A percentile compares a stretch with the other conserved stretches of the same genome.
phyloP scores from a whole-genome alignment of 2,329 filamentous ascomycete genomes.

The Penicillium capsulatum region DNA sequence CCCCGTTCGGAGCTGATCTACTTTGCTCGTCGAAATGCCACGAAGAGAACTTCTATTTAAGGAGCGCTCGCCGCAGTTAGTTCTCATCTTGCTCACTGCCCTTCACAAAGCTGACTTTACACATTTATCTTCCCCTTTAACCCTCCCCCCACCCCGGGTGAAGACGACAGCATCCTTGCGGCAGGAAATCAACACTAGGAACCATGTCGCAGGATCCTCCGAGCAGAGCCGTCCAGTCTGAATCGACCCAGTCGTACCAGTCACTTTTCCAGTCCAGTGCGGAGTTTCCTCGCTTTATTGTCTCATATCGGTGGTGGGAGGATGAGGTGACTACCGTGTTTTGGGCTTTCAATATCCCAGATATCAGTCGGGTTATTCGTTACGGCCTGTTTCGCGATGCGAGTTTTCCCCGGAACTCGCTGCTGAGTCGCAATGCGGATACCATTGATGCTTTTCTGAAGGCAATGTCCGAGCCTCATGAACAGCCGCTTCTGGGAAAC shows the following conservation, averaged over 20 bases:
- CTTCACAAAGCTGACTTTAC: too few species aligned
- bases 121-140: too few species aligned
- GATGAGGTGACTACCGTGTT: conserved; percentile 38
- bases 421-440: conserved; percentile 32
- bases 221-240: too few species aligned
- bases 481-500: conserved; percentile 24
- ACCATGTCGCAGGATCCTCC: too few species aligned
- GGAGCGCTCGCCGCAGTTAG: too few species aligned
- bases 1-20: too few species aligned
- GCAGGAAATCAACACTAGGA: too few species aligned
- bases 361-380: conserved; percentile 37
- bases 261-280: conserved; percentile 28
- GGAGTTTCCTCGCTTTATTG: conserved; percentile 33
- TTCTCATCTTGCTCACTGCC: too few species aligned
- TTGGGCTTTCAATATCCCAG: conserved; percentile 37
- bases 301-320: conserved; percentile 41
- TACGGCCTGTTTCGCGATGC: conserved; percentile 36
- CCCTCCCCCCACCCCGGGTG: too few species aligned
- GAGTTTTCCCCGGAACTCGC: conserved; percentile 31
- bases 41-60: too few species aligned
- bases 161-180: too few species aligned
- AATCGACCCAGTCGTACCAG: conserved; percentile 24
- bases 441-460: conserved; percentile 33
- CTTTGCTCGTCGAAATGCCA: too few species aligned
- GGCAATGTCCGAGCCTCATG: conserved; percentile 26